A percentile compares a stretch with the other conserved stretches of the same genome.
Conservation (phyloP, 768 basidiomycete genomes). For the Podaxis rugospora region DNA sequence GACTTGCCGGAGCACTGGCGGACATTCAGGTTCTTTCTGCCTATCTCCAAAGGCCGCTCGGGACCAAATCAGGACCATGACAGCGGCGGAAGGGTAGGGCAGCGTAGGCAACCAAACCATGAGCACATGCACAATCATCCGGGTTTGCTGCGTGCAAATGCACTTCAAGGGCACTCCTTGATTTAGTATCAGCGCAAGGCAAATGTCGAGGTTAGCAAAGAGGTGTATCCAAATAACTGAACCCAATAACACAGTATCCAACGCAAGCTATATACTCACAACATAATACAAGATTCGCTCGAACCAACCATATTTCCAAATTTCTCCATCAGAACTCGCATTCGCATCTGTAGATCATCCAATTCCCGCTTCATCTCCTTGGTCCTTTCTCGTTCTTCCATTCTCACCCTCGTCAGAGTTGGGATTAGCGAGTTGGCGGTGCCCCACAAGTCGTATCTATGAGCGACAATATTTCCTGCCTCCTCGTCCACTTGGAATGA, state of each 20-base stretch:
- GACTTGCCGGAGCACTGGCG: too few species aligned
- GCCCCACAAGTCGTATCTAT: not conserved
- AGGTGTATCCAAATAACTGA: too few species aligned
- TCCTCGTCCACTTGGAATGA: not conserved
- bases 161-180: too few species aligned
- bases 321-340: not conserved
- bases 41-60: too few species aligned
- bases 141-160: too few species aligned
- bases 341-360: not conserved
- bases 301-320: not conserved
- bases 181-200: too few species aligned
- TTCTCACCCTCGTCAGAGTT: not conserved
- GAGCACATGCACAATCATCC: too few species aligned
- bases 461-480: not conserved
- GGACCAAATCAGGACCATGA: too few species aligned
- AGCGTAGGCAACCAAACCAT: too few species aligned
- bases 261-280: not conserved
- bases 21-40: too few species aligned
- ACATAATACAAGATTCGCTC: not conserved
- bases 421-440: not conserved
- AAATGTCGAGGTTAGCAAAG: too few species aligned
- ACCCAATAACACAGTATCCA: not conserved
- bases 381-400: slow-evolving; percentile 4
- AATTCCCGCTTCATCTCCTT: slow-evolving; percentile 4
- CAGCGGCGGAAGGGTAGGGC: too few species aligned